These are phyloP conservation scores for Phlyctochytrium arcticum DNA, from an alignment of 192 early-diverging fungal genomes.

Conservation along the genomic window DNA sequence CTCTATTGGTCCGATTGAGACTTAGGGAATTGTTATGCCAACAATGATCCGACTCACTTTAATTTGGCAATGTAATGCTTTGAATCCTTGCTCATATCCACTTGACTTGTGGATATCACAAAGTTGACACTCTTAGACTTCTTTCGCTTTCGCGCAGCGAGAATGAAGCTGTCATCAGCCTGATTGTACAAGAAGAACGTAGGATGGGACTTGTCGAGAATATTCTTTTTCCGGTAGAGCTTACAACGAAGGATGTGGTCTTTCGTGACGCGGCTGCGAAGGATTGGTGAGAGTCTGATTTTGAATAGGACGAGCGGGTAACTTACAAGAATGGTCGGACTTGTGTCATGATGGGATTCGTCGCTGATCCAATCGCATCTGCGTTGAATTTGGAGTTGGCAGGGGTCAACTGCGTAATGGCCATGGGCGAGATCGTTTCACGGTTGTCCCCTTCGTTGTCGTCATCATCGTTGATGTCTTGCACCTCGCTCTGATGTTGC, in stretches of 20 bases:
- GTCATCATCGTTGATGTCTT: constrained; percentile 17
- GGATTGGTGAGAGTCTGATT: background rate
- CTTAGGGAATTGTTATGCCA: background rate
- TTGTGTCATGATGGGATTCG: constrained; percentile 10
- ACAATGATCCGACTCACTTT: constrained; percentile 20
- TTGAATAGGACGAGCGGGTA: background rate
- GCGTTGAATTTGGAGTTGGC: constrained; percentile 8
- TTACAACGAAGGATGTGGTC: constrained; percentile 47
- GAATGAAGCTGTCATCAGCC: constrained; percentile 48
- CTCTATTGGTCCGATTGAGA: constrained; percentile 18
- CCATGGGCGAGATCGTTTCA: constrained; percentile 3
- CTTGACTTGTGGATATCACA: constrained; percentile 48
- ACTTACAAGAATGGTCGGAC: constrained; percentile 34
- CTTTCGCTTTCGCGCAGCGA: constrained; percentile 51
- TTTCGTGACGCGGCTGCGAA: constrained; percentile 32
- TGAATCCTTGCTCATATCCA: constrained; percentile 52
- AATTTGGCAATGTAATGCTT: constrained; percentile 58
- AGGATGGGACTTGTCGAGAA: constrained; percentile 49
- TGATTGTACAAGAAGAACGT: constrained; percentile 58
- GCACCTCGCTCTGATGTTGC: background rate
- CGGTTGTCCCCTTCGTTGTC: background rate
- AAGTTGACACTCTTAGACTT: constrained; percentile 55
- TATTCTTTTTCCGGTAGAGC: constrained; percentile 51
- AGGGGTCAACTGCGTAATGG: background rate
- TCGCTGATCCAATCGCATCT: constrained; percentile 20